Evolutionary conservation across 164 flowering plant species (phyloP).

Genomic region (Litsea cubeba): DNA sequence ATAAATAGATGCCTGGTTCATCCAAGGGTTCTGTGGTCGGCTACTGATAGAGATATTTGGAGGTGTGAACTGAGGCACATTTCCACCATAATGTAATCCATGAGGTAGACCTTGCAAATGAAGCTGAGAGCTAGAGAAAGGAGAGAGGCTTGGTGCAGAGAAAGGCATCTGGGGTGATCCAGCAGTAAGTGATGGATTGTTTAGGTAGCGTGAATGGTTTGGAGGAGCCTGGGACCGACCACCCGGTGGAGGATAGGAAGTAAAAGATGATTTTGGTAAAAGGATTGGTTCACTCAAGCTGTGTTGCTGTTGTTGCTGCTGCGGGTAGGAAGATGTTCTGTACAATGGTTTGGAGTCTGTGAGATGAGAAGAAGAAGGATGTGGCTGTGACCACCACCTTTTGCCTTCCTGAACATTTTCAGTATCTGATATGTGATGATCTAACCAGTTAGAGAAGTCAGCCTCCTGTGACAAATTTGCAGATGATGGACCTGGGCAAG

Average conservation of each 20-base stretch:
- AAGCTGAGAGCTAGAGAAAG: constrained; percentile 48
- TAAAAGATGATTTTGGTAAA: constrained; percentile 56
- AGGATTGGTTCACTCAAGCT: constrained; percentile 62
- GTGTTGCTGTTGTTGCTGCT: constrained; percentile 38
- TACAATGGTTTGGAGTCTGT: constrained; percentile 53
- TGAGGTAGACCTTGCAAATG: constrained; percentile 53
- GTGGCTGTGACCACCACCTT: constrained; percentile 79
- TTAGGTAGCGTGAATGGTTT: constrained; percentile 35
- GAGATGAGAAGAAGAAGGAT: constrained; percentile 28
- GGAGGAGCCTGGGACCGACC: constrained; percentile 57
- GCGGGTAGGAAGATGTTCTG: constrained; percentile 88
- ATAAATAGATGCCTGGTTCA: constrained; percentile 42
- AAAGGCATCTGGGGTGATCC: constrained; percentile 47
- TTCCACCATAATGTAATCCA: constrained; percentile 50
- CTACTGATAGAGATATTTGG: constrained; percentile 42
- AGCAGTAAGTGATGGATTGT: constrained; percentile 28
- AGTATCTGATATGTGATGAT: constrained; percentile 40
- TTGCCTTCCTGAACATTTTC: constrained; percentile 44
- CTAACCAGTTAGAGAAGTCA: constrained; percentile 55
- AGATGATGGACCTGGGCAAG: constrained; percentile 58
- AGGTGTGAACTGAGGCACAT: constrained; percentile 35
- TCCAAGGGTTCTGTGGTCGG: constrained; percentile 55
- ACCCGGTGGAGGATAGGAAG: constrained; percentile 78
- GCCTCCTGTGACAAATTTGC: constrained; percentile 62
- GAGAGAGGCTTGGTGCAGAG: constrained; percentile 49